Evolutionary conservation across 805 yeast genomes (phyloP), one percentile per base, ranked within the genome.

Genomic region (Metschnikowia proteae): DNA sequence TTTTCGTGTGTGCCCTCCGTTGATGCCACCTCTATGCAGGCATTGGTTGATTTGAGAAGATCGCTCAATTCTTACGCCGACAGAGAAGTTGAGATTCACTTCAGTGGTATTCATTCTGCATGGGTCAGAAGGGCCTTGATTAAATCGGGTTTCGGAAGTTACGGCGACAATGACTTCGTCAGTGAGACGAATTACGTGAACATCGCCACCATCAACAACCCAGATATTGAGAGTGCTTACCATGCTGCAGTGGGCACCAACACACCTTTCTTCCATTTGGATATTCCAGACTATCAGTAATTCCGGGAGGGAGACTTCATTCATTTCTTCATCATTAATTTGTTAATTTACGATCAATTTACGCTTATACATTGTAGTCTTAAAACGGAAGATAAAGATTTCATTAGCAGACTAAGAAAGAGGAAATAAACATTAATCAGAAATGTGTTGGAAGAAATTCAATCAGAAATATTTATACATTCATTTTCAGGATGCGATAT

Each of bases 11-110:
- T 87, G 33, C 76, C 89, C 1, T 83, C 82, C 40, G 73, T 83
- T 35, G 97, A 91, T 65, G 76, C 88, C 6, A 87, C 97, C 0
- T 84, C 91, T 11, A 71, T 89, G 32, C 96, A 88, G 67, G 75
- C 84, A 2, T 72, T 91, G 48, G 81, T 83, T 43, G 97, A 91
- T 63, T 72, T 88, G 58, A 77, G 86, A 55, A 84, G 83, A 57
- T 82, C 89, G 11, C 66, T 89, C 42, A 82, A 83, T 66, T 76
- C 72, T 48, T 88, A 86, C 60, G 85, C 94, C 13, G 91, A 88
- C 62, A 74, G 85, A 49, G 89, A 86, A 56, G 91, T 89, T 50
- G 97, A 91, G 67, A 83, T 84, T 70, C 97, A 91, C 67, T 90
- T 91, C 65, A 80, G 87, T 8, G 96, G 96, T 26, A 81, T 91